Conservation (phyloP, 1,284 basidiomycete species). For the Ustilago crameri region DNA sequence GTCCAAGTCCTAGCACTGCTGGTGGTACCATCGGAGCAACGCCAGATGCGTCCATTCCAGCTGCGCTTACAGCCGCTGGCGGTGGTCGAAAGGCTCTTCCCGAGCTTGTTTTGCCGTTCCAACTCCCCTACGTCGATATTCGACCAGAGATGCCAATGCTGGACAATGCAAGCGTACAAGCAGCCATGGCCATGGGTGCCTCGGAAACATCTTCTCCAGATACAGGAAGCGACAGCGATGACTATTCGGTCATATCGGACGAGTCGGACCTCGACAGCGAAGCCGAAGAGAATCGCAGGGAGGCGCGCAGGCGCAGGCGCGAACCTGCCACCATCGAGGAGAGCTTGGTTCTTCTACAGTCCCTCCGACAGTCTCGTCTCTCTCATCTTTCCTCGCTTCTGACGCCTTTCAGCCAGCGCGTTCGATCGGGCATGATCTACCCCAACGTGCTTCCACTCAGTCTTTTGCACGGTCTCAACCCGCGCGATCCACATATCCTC, state of each 20-base stretch:
- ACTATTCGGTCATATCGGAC: constrained; percentile 46
- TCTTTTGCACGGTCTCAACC: constrained; percentile 56
- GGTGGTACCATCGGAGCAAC: constrained; percentile 57
- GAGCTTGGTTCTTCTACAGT: constrained; percentile 59
- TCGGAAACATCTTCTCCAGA: constrained; percentile 39
- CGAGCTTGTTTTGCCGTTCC: constrained; percentile 57
- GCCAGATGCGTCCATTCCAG: constrained; percentile 33
- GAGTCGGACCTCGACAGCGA: constrained; percentile 42
- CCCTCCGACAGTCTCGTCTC: constrained; percentile 64
- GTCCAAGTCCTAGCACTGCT: constrained; percentile 40
- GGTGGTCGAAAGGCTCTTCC: constrained; percentile 54
- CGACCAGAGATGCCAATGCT: constrained; percentile 44
- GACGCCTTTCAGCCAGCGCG: constrained; percentile 59
- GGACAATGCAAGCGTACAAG: constrained; percentile 45
- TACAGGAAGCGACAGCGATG: constrained; percentile 49
- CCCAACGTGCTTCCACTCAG: constrained; percentile 53
- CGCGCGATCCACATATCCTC: constrained; percentile 54
- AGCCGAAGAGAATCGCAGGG: constrained; percentile 33
- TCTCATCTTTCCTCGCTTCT: constrained; percentile 63
- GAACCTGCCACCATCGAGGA: constrained; percentile 52
- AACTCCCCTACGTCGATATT: constrained; percentile 31
- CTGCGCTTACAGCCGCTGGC: constrained; percentile 53
- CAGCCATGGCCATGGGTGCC: constrained; percentile 49
- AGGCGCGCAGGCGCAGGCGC: constrained; percentile 36
- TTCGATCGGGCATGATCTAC: constrained; percentile 52